Conservation (phyloP, 441 rosid species). For the Adansonia madagascariensis region DNA sequence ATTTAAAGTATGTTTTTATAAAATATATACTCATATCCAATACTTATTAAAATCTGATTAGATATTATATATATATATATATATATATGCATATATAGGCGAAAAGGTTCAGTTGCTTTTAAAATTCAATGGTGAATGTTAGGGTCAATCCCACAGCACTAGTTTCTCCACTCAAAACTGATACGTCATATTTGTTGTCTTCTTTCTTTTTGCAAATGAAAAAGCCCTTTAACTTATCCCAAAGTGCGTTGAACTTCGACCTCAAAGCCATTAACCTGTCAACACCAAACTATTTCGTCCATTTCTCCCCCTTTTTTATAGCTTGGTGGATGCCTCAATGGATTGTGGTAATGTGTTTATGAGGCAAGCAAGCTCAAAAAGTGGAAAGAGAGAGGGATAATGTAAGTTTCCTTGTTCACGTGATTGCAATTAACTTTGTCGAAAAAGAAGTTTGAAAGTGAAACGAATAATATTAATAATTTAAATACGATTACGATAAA, state of each 20-base stretch:
- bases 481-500: no score
- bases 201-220: not conserved
- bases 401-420: not conserved
- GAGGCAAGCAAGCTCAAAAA: no score
- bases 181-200: not conserved
- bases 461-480: not conserved
- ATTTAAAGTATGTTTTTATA: no score
- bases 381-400: no score
- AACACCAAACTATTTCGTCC: not conserved
- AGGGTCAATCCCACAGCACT: not conserved
- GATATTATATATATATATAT: no score
- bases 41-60: no score
- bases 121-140: not conserved
- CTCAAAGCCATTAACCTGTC: not conserved
- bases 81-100: not conserved
- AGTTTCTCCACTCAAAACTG: not conserved
- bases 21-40: no score
- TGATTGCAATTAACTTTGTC: not conserved
- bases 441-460: not conserved
- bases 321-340: slow-evolving; percentile 29
- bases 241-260: not conserved
- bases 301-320: not conserved
- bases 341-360: slow-evolving; percentile 21
- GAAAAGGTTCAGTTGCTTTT: not conserved
- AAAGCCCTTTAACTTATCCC: not conserved